phyloP scores from a whole-genome alignment of 305 asterid species.

The Ilex paraguariensis region DNA sequence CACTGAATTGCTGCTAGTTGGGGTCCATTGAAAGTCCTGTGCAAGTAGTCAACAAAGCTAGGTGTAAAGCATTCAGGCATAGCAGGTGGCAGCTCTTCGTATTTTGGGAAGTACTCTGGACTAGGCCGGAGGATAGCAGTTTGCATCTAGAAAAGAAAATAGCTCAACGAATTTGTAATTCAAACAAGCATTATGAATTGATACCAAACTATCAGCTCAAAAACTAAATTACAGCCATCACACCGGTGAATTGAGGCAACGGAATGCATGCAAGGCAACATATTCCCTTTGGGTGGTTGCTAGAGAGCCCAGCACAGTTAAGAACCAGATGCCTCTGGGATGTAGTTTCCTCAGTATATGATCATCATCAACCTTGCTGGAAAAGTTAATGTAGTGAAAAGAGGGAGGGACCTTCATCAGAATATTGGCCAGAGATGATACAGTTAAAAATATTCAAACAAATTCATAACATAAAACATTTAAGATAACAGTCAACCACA shows the following conservation, averaged over 20 bases:
- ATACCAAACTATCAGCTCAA: neutral
- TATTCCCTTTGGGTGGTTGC: slow-evolving; percentile 98
- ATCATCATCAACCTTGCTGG: slow-evolving; percentile 70
- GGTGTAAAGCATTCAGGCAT: slow-evolving; percentile 99
- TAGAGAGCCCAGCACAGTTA: slow-evolving; percentile 84
- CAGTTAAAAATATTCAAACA: no score
- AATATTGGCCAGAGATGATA: slow-evolving; percentile 9
- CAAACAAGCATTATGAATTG: neutral
- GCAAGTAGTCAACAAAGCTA: slow-evolving; percentile 73
- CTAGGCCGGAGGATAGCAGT: slow-evolving; percentile 99
- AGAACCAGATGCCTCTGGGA: slow-evolving; percentile 81
- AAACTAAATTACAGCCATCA: slow-evolving; percentile 8
- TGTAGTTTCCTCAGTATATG: slow-evolving; percentile 89
- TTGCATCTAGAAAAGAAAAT: slow-evolving; percentile 73
- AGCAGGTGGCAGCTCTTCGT: slow-evolving; percentile 95
- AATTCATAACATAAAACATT: no score
- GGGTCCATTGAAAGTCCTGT: slow-evolving; percentile 81
- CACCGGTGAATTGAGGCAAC: slow-evolving; percentile 91
- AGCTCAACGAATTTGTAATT: neutral
- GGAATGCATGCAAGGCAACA: slow-evolving; percentile 91
- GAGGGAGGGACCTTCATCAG: slow-evolving; percentile 12
- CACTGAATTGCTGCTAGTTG: slow-evolving; percentile 96
- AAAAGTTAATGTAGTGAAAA: slow-evolving; percentile 6
- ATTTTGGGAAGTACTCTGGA: slow-evolving; percentile 89
- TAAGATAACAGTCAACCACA: no score